A percentile compares a stretch with the other conserved stretches of the same genome.
Evolutionary conservation across 2,329 filamentous ascomycete species (phyloP).

Genomic region (Zymoseptoria tritici): DNA sequence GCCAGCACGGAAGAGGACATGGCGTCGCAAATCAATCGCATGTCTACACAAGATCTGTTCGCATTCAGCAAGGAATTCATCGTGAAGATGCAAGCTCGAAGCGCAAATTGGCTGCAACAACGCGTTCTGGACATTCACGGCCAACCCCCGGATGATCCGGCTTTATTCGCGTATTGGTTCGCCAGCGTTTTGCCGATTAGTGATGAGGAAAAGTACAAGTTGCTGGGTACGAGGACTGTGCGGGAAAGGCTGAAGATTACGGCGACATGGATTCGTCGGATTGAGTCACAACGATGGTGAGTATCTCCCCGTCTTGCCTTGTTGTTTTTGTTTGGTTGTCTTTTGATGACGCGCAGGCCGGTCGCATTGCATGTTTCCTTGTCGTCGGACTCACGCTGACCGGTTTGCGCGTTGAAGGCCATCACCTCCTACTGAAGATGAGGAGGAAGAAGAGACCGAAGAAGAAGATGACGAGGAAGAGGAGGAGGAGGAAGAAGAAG

Average conservation of each 20-base stretch:
- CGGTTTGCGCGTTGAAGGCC: conserved; percentile 2
- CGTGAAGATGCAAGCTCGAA: conserved; percentile 57
- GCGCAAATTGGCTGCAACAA: conserved; percentile 66
- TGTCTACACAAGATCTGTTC: conserved; percentile 66
- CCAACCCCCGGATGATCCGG: conserved; percentile 66
- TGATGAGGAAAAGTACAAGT: conserved; percentile 69
- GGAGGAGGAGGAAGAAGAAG: not conserved
- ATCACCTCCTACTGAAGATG: conserved; percentile 1
- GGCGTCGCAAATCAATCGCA: conserved; percentile 40
- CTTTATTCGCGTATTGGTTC: conserved; percentile 83
- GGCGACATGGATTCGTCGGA: conserved; percentile 66
- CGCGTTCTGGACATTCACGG: conserved; percentile 69
- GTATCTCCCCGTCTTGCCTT: conserved; percentile 26
- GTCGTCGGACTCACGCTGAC: conserved; percentile 6
- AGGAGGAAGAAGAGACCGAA: not conserved
- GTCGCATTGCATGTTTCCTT: conserved; percentile 5
- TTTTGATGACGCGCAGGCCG: conserved; percentile 4
- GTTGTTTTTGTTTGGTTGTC: conserved; percentile 2
- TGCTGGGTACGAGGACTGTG: conserved; percentile 68
- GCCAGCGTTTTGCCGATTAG: conserved; percentile 71
- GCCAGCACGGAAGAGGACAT: conserved; percentile 22
- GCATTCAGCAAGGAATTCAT: conserved; percentile 61
- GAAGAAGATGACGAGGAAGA: not conserved
- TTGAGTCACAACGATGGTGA: conserved; percentile 66
- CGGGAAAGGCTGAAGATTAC: conserved; percentile 77